These are phyloP conservation scores for Colletotrichum sp. DNA, from an alignment of 2,329 filamentous ascomycete species.

Conservation along the genomic window DNA sequence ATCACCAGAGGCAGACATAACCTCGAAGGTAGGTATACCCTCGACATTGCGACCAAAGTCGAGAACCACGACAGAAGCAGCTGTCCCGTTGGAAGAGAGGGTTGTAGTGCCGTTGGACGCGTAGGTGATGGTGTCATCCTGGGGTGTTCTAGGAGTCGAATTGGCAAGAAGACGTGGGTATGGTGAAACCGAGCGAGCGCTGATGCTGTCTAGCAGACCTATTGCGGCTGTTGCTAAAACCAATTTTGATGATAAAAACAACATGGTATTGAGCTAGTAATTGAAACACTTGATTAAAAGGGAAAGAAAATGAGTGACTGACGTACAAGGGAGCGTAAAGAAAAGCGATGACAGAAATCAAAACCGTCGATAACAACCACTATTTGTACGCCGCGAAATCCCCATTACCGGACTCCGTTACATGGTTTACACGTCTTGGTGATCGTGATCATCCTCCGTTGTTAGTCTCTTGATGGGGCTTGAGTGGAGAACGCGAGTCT, in stretches of 20 bases:
- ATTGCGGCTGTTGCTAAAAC: too few species aligned
- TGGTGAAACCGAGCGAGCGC: background rate
- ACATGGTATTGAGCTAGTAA: accelerated
- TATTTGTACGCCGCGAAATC: background rate
- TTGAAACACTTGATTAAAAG: background rate
- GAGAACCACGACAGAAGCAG: background rate
- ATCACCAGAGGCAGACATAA: background rate
- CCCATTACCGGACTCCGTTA: background rate
- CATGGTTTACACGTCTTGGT: background rate
- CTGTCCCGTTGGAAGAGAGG: background rate
- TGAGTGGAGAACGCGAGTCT: background rate
- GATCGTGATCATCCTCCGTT: background rate
- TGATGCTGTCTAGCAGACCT: accelerated
- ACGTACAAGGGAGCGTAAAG: background rate
- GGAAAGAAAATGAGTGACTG: background rate
- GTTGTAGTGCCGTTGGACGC: background rate
- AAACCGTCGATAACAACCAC: accelerated
- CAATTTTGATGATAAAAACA: background rate
- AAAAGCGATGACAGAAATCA: background rate
- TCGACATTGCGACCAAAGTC: conserved; percentile 3
- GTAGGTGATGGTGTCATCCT: background rate
- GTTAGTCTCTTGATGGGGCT: background rate
- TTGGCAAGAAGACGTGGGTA: background rate
- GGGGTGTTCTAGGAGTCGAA: background rate
- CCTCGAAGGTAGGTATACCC: background rate